Evolutionary conservation across 345 rosid genomes (phyloP).

Genomic region (Viola odorata): DNA sequence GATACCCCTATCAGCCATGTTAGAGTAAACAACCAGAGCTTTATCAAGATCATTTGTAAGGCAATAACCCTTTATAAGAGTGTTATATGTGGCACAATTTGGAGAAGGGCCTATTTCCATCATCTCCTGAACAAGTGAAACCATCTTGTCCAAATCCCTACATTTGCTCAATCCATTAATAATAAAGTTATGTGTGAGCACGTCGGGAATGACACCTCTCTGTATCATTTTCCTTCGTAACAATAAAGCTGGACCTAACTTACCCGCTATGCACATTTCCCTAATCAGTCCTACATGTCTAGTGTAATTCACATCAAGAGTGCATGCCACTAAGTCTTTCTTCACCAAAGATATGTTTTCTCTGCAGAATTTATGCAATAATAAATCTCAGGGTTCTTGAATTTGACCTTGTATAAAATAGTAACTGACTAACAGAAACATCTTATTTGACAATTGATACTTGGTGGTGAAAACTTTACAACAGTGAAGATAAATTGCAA

Average conservation of each 20-base stretch:
- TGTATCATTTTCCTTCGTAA: constrained; percentile 48
- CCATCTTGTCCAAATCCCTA: constrained; percentile 48
- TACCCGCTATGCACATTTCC: constrained; percentile 53
- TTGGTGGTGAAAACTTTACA: too few relatives aligned
- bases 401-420: too few relatives aligned
- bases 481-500: too few relatives aligned
- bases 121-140: constrained; percentile 59
- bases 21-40: constrained; percentile 44
- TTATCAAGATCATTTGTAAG: constrained; percentile 42
- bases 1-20: constrained; percentile 45
- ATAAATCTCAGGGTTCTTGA: too few relatives aligned
- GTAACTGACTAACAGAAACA: too few relatives aligned
- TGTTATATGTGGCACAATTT: constrained; percentile 56
- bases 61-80: constrained; percentile 55
- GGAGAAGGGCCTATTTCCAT: constrained; percentile 59
- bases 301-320: constrained; percentile 23
- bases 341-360: constrained; percentile 35
- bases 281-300: constrained; percentile 31
- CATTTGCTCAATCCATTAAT: constrained; percentile 51
- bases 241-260: constrained; percentile 61
- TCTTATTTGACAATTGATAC: too few relatives aligned
- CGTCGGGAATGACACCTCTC: constrained; percentile 49
- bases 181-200: constrained; percentile 60
- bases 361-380: constrained; percentile 33
- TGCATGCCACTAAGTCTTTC: constrained; percentile 12